A percentile compares a stretch with the other conserved stretches of the same genome.
phyloP scores from a whole-genome alignment of 768 basidiomycete species.

The Agrocybe chaxingu region DNA sequence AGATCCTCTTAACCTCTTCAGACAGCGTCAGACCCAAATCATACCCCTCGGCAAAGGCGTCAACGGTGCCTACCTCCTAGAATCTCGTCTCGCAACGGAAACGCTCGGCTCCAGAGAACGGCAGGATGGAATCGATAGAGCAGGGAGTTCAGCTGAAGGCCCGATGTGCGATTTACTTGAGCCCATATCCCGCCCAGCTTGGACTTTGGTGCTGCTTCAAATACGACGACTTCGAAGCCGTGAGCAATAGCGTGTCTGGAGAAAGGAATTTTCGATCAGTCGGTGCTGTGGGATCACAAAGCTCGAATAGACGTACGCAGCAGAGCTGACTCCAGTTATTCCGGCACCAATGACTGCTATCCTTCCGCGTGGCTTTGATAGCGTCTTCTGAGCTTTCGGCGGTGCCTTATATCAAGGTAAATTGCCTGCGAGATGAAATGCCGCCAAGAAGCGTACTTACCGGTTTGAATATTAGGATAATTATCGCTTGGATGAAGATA shows the following conservation, averaged over 20 bases:
- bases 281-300: neutral
- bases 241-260: slow-evolving; percentile 42
- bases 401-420: slow-evolving; percentile 15
- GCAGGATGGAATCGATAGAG: slow-evolving; percentile 51
- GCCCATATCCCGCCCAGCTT: slow-evolving; percentile 50
- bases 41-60: neutral
- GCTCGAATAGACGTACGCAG: slow-evolving; percentile 29
- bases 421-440: neutral
- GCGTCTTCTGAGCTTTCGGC: slow-evolving; percentile 19
- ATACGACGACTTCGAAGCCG: slow-evolving; percentile 51
- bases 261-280: neutral
- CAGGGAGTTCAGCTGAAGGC: slow-evolving; percentile 48
- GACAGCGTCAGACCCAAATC: neutral
- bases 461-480: slow-evolving; percentile 41
- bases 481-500: slow-evolving; percentile 29
- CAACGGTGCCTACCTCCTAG: slow-evolving; percentile 29
- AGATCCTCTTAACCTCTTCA: slow-evolving; percentile 37
- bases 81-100: slow-evolving; percentile 50
- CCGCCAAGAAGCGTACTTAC: slow-evolving; percentile 2
- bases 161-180: slow-evolving; percentile 47
- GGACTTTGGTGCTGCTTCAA: slow-evolving; percentile 30
- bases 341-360: slow-evolving; percentile 51
- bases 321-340: slow-evolving; percentile 50
- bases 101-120: slow-evolving; percentile 39
- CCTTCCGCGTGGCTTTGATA: slow-evolving; percentile 33